Percentiles rank a stretch among this genome's conserved stretches.
These are phyloP conservation scores for Fonsecaea nubica DNA, from an alignment of 2,329 filamentous ascomycete genomes.

Conservation along the genomic window DNA sequence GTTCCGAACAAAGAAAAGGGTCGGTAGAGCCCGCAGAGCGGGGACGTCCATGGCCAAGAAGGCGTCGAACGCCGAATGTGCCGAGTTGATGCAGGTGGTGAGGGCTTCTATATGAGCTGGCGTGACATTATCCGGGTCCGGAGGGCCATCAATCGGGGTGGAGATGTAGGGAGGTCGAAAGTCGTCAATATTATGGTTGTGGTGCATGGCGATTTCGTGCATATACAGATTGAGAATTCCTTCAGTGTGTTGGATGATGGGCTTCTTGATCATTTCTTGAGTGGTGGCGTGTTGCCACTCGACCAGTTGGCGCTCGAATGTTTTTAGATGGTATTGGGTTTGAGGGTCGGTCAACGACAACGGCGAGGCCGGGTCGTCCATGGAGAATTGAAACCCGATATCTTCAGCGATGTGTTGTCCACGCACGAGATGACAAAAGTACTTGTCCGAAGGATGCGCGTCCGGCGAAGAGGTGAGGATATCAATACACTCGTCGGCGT, in stretches of 20 bases:
- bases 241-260: constrained; percentile 68
- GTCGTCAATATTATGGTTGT: constrained; percentile 64
- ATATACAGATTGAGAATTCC: constrained; percentile 73
- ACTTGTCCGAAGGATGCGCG: constrained; percentile 62
- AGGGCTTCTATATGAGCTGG: constrained; percentile 71
- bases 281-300: constrained; percentile 65
- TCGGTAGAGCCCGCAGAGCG: constrained; percentile 69
- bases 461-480: constrained; percentile 64
- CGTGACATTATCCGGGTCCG: constrained; percentile 50
- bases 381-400: constrained; percentile 68
- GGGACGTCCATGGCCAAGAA: constrained; percentile 67
- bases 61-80: constrained; percentile 70
- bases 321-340: constrained; percentile 68
- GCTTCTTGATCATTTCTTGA: constrained; percentile 57
- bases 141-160: constrained; percentile 40
- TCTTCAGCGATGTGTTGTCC: constrained; percentile 71
- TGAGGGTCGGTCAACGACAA: constrained; percentile 66
- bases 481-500: constrained; percentile 68
- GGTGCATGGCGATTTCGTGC: constrained; percentile 75
- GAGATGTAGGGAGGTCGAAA: constrained; percentile 53
- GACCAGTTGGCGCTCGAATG: constrained; percentile 69
- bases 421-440: constrained; percentile 64
- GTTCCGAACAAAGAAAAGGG: constrained; percentile 74
- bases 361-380: constrained; percentile 66
- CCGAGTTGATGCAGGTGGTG: constrained; percentile 69